Conservation (phyloP, 495 filamentous ascomycete genomes). For the Aspergillus asperescens region DNA sequence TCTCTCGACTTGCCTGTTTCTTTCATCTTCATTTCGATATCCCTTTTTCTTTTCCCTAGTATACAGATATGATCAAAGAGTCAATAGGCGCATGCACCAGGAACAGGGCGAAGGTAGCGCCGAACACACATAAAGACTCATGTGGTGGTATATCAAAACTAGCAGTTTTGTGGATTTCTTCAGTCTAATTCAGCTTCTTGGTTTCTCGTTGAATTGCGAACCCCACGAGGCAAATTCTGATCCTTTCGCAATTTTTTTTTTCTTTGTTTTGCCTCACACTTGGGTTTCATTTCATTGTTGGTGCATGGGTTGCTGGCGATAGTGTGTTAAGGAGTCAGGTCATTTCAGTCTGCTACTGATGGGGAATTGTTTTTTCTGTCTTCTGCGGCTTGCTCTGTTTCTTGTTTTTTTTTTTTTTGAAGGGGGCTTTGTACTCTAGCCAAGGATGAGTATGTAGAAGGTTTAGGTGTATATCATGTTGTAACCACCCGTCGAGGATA, state of each 20-base stretch:
- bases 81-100: background rate
- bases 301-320: conserved; percentile 14
- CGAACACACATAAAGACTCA: background rate
- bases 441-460: too few relatives aligned
- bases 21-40: background rate
- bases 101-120: background rate
- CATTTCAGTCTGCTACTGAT: too few relatives aligned
- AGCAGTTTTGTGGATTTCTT: background rate
- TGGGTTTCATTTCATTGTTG: background rate
- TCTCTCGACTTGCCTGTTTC: conserved; percentile 8
- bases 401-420: too few relatives aligned
- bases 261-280: background rate
- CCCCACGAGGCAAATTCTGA: background rate
- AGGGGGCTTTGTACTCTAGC: too few relatives aligned
- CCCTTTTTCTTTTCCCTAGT: background rate
- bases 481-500: too few relatives aligned
- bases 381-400: too few relatives aligned
- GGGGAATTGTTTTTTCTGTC: background rate
- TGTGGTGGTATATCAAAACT: background rate
- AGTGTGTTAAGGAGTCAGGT: conserved; percentile 12
- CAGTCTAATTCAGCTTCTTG: background rate
- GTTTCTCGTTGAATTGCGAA: background rate
- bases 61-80: background rate
- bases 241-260: too few relatives aligned
- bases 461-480: too few relatives aligned